These are phyloP conservation scores for Suillus discolor DNA, from an alignment of 768 basidiomycete species.

Conservation along the genomic window DNA sequence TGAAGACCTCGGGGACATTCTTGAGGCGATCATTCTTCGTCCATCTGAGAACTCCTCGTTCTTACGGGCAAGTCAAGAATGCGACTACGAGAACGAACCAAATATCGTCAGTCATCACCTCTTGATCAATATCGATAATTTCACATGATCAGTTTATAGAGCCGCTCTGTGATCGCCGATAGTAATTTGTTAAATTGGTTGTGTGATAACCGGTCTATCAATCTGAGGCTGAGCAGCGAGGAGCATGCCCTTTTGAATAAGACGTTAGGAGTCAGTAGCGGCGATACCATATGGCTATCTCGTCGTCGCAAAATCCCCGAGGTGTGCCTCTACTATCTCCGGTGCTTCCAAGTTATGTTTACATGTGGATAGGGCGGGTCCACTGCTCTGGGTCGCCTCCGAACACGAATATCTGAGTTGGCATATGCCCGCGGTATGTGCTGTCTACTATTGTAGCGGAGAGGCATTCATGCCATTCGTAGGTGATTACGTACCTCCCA, in stretches of 20 bases:
- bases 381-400: conserved; percentile 74
- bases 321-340: conserved; percentile 39
- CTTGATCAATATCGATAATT: not conserved
- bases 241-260: conserved; percentile 38
- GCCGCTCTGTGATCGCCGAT: conserved; percentile 51
- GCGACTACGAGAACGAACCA: conserved; percentile 22
- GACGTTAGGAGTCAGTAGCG: conserved; percentile 45
- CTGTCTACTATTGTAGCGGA: conserved; percentile 14
- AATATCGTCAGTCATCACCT: conserved; percentile 25
- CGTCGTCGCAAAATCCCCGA: conserved; percentile 52
- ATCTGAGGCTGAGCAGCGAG: conserved; percentile 24
- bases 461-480: conserved; percentile 18
- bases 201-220: conserved; percentile 33
- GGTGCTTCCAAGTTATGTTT: conserved; percentile 12
- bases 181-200: conserved; percentile 52
- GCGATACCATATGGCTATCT: conserved; percentile 62
- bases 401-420: conserved; percentile 65
- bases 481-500: conserved; percentile 61
- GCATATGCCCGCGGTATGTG: conserved; percentile 64
- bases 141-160: conserved; percentile 37
- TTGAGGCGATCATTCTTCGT: conserved; percentile 39
- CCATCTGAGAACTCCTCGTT: conserved; percentile 26
- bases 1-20: conserved; percentile 25
- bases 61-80: conserved; percentile 28
- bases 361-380: conserved; percentile 72